Base-by-base conservation (phyloP, 352 stramenopile genomes). In the Globisporangium iwayamae region DNA sequence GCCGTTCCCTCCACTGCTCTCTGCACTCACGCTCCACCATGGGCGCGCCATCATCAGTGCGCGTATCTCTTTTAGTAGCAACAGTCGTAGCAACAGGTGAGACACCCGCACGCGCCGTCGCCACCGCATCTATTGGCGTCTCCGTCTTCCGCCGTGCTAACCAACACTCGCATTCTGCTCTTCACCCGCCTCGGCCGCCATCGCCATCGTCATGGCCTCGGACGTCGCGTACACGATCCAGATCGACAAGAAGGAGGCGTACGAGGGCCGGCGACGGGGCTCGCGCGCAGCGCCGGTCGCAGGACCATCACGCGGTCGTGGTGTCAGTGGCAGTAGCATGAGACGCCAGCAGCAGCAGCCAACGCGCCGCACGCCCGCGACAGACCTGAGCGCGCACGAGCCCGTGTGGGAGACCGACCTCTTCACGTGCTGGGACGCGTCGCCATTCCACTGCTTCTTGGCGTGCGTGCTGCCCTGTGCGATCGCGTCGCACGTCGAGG, bases 171-270 rank as follows among this genome's bases (percentile, higher is more conserved):
- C 36, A 41, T 41, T 41, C 36, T 10, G 36, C 36, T 41, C 36
- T 41, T 41, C 36, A 3, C 36, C 8, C 3, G 25, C 25, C 25
- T 14, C 11, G 9, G 36, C 32, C 32, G 32, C 32, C 32, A 11
- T 16, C 36, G 11, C 8, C 34, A 39, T 41, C 52, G 28, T 4
- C 14, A 62, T 52, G 41, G 38, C 34, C 41, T 62, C 55, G 55
- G 39, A 61, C 28, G 22, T 50, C n/a, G 48, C 18, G 36, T 65
- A 65, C 59, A 14, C 36, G 32, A 47, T 47, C 46, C 59, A 65
- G 59, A 58, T 65, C 36, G 59, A 65, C 59, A 57, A 41, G 59
- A 65, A 51, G 11, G 59, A 65, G 50, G 59, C 59, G 30, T 57
- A 52, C 48, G 36, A 57, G 13, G 20, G 59, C 2, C 59, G 36